phyloP scores from a whole-genome alignment of 257 asterid genomes.

The Galeopsis tetrahit region DNA sequence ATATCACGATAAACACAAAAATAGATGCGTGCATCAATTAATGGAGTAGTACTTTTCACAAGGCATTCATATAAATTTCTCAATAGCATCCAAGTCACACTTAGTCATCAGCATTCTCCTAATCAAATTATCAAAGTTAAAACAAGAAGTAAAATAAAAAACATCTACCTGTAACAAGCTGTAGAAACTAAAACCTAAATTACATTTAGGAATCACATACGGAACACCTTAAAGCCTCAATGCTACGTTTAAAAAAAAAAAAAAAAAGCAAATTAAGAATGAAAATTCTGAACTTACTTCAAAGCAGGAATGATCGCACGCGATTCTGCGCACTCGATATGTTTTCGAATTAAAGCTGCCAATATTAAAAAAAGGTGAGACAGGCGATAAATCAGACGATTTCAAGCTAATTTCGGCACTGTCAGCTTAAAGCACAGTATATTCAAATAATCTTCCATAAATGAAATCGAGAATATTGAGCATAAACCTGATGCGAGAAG shows the following conservation, averaged over 20 bases:
- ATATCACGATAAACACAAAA: neutral
- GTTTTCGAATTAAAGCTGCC: slow-evolving; percentile 38
- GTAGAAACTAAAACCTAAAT: slow-evolving; percentile 13
- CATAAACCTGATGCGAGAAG: slow-evolving; percentile 40
- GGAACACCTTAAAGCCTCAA: neutral
- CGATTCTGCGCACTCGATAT: slow-evolving; percentile 41
- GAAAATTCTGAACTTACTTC: slow-evolving; percentile 51
- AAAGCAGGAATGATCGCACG: slow-evolving; percentile 71
- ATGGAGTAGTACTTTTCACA: neutral
- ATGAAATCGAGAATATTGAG: neutral
- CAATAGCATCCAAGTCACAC: slow-evolving; percentile 11
- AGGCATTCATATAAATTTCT: neutral
- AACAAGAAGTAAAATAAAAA: slow-evolving; percentile 1
- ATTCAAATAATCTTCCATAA: slow-evolving; percentile 22
- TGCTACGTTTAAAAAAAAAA: neutral
- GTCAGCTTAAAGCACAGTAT: slow-evolving; percentile 9
- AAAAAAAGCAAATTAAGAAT: neutral
- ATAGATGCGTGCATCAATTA: neutral
- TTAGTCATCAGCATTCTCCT: slow-evolving; percentile 14
- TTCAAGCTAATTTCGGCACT: slow-evolving; percentile 3
- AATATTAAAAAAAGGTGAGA: neutral
- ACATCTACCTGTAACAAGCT: slow-evolving; percentile 7
- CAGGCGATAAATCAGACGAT: slow-evolving; percentile 15
- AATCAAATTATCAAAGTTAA: neutral
- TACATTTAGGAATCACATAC: neutral